Base-by-base conservation (phyloP, 768 basidiomycete genomes). In the Lyophyllum shimeji region DNA sequence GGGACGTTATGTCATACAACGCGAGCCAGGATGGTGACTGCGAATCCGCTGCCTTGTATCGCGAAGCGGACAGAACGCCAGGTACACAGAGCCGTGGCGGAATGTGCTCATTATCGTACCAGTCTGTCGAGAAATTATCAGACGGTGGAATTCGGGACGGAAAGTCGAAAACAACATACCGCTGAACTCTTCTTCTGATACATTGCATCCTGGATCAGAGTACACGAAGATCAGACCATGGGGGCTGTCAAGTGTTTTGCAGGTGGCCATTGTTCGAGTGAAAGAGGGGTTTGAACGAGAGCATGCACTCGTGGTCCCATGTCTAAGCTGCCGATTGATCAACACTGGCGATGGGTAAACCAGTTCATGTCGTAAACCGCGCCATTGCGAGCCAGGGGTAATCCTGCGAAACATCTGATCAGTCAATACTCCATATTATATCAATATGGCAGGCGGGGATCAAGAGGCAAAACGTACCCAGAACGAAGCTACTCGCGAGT, bases 21-120 rank as follows among this genome's bases (percentile, higher is more conserved):
- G 69, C 65, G 12, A 71, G 62, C 65, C 66, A 73, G 9, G 63
- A 63, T 7, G 72, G 71, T 52, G 61, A 56, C 47, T 62, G 49
- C n/a, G 52, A 50, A 52, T 69, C 71, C 3, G 52, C 44, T n/a
- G 70, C 64, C 49, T 67, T 67, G 62, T 69, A 71, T 23, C 71
- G 64, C 15, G 58, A 43, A 7, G 63, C 61, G 29, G 63, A 59
- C 37, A 56, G 47, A 43, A 71, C 59, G 6, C 70, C 67, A 15
- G 66, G 63, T 12, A 70, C 59, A 1, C 56, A 59, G 11, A 71
- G 48, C 18, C 72, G 66, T 18, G 61, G 59, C 7, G 71, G 65
- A 20, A 61, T 63, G 49, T 71, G 70, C 46, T 72, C 71, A n/a
- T 60, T 63, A 18, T 70, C 67, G 57, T 72, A 71, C 69, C 68